Evolutionary conservation across 352 stramenopile genomes (phyloP), one percentile per base, ranked within the genome.

Genomic region (Phytophthora brassicae): DNA sequence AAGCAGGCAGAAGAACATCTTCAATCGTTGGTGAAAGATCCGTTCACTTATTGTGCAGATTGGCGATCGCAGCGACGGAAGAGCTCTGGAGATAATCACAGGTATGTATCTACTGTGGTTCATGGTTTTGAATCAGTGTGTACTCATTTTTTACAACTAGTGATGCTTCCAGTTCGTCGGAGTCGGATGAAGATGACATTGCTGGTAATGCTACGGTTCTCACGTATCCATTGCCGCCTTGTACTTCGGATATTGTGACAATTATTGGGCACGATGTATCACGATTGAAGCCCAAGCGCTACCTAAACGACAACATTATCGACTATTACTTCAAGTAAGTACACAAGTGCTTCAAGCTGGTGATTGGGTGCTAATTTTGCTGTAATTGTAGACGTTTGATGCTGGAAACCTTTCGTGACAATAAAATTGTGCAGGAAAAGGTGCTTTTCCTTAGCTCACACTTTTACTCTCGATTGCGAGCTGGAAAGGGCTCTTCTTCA

Each of bases 261-360:
- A 89, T 95, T 23, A 88, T 83, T 20, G 63, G 71, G 13, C 59
- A 71, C 4, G 86, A 95, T 61, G 63, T 92, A 7, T 66, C 54
- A 12, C 66, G 84, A 3, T 50, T 93, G 17, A 75, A 84, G 36
- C 84, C 86, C 11, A 72, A 64, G 6, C 85, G 91, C 41, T 97
- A 96, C 60, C 69, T 97, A 45, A 97, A 97, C 66, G 90, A 97
- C 71, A 97, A 92, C 66, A 85, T 97, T 45, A 90, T 97, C 60
- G 89, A 97, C 57, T 96, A 95, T 56, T 95, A 94, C 44, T 86
- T 97, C 65, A 96, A 96, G 88, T 93, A 79, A 42, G 79, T 60
- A 9, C 12, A 17, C 29, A 6, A n/a, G 1, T 53, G 29, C 12
- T 2, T 52, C 45, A 19, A 17, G 3, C 13, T 29, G n/a, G 35